Base-by-base conservation (phyloP, 2,329 filamentous ascomycete genomes). In the Rugonectria rugulosa region DNA sequence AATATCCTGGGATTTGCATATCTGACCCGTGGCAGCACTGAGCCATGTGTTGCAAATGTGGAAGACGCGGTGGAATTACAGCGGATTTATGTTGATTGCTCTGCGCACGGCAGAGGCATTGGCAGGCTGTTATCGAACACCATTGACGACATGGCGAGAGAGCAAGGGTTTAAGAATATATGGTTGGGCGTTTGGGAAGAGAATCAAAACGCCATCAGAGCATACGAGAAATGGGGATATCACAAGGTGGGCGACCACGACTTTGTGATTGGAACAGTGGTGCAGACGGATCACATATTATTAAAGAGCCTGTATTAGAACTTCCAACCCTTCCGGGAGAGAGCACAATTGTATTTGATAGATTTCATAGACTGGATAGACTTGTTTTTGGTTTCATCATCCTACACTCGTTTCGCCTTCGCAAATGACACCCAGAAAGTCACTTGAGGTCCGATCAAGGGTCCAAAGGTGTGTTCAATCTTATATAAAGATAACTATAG, bases 141-240 rank as follows among this genome's bases (percentile, higher is more conserved):
- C 14, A 54, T 72, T 10, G 72, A 74, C 57, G 58, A 50, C 1
- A 62, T 76, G 55, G 76, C 77, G 2, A 63, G 66, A 40, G 60
- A 69, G 5, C 66, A 73, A 23, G 77, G 73, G 0, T 78, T 73
- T 26, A 66, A 61, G 43, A 66, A 73, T 21, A 66, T 80, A 15
- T 81, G 78, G 77, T 62, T 81, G 9, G 78, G 78, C 0, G 78
- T 80, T 9, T 81, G 78, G 78, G 75, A 81, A 45, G 74, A 79
- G 57, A 81, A 80, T 47, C 29, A 49, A 2, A 70, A 62, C 24
- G 77, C 77, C 1, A 68, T 71, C 20, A 69, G 53, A 27, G 67
- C 75, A 5, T 81, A 81, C 61, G 68, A 68, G 53, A 73, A 69
- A 61, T 70, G 72, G 61, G 79, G 78, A 0, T 81, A 75, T 51